These are phyloP conservation scores for Picea abies DNA, from an alignment of 83 land plant species.

Conservation along the genomic window DNA sequence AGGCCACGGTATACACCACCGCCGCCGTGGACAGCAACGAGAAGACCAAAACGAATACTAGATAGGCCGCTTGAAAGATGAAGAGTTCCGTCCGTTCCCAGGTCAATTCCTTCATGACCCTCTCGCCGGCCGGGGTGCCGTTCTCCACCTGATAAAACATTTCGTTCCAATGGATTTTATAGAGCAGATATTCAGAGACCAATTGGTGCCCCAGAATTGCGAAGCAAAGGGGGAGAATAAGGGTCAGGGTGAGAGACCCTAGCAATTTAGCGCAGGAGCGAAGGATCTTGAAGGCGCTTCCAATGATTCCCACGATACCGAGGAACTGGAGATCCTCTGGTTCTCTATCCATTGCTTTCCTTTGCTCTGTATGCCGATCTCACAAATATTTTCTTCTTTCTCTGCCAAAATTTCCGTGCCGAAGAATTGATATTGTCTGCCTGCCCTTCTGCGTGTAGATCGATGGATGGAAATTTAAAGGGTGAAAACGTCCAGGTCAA, in stretches of 20 bases:
- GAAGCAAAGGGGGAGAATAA: conserved; percentile 55
- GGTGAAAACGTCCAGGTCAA: no score
- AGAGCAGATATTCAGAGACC: no score
- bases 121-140: conserved; percentile 23
- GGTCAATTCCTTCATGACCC: background rate
- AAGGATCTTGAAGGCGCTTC: conserved; percentile 31
- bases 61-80: conserved; percentile 42
- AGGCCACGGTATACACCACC: conserved; percentile 20
- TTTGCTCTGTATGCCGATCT: no score
- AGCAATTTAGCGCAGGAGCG: conserved; percentile 28
- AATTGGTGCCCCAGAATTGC: no score
- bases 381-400: no score
- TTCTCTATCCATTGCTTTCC: conserved; percentile 8
- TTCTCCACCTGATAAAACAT: background rate
- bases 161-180: no score
- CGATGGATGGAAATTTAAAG: no score
- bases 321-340: conserved; percentile 44
- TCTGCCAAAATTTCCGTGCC: no score
- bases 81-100: conserved; percentile 32
- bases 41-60: conserved; percentile 46
- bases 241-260: conserved; percentile 48
- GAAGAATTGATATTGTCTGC: no score
- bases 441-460: no score
- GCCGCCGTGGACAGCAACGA: conserved; percentile 82
- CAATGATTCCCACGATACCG: conserved; percentile 43